phyloP scores from a whole-genome alignment of 2,329 filamentous ascomycete species.

The Diplodia corticola region DNA sequence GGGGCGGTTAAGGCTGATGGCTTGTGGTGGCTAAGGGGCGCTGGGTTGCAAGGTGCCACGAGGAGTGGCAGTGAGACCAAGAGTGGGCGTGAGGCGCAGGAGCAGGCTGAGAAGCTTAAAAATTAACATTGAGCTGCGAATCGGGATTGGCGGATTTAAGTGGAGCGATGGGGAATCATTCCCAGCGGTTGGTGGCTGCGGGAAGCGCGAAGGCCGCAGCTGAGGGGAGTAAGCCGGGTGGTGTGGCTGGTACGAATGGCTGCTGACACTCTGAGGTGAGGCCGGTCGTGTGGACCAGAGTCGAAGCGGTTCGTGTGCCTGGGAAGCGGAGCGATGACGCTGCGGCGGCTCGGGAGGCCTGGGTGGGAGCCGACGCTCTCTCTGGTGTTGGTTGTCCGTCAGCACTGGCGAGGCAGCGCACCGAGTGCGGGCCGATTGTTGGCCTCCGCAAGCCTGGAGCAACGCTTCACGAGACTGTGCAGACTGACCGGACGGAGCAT shows the following conservation, averaged over 20 bases:
- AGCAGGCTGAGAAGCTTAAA: not conserved
- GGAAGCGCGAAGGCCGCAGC: not conserved
- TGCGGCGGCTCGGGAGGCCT: not conserved
- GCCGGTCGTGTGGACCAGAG: not conserved
- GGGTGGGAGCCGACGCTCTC: no score
- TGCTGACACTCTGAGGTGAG: conserved; percentile 17
- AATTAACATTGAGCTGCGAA: not conserved
- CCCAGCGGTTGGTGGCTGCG: conserved; percentile 4
- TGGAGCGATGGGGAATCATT: not conserved
- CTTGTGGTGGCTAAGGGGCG: not conserved
- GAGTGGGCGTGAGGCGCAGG: no score
- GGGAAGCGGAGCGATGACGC: not conserved
- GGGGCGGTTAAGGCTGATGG: conserved; percentile 1
- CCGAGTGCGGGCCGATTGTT: not conserved
- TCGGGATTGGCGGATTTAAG: not conserved
- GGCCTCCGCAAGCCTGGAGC: not conserved
- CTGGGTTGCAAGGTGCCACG: not conserved
- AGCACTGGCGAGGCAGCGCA: not conserved
- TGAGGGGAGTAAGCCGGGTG: not conserved
- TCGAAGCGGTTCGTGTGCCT: not conserved
- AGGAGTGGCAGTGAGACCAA: conserved; percentile 3
- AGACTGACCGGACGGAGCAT: not conserved
- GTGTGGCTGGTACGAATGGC: conserved; percentile 8
- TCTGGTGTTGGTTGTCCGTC: conserved; percentile 1
- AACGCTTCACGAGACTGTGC: not conserved